Conservation (phyloP, 192 early-diverging fungal species). For the Gryganskiella cystojenkinii region DNA sequence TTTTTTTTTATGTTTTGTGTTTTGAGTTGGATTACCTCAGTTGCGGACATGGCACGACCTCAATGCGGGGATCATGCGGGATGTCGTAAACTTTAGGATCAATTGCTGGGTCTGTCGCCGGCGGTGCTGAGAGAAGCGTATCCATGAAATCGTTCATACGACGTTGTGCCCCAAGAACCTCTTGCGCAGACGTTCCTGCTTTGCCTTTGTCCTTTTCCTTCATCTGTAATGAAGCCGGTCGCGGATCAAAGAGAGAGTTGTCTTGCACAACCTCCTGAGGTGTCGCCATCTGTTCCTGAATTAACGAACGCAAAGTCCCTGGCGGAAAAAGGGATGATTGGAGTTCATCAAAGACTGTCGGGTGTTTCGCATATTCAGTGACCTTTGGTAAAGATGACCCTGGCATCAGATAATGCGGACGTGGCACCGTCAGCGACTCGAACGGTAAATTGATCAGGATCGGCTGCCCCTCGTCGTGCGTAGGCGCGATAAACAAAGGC, state of each 20-base stretch:
- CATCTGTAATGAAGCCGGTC: neutral
- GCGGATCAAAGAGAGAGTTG: slow-evolving; percentile 19
- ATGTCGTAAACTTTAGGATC: slow-evolving; percentile 35
- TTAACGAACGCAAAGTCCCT: slow-evolving; percentile 27
- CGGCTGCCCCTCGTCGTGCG: neutral
- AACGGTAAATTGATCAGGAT: neutral
- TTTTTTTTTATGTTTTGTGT: too few species aligned
- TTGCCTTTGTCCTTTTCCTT: too few species aligned
- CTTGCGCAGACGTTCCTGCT: too few species aligned
- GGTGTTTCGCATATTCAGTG: slow-evolving; percentile 44
- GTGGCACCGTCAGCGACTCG: slow-evolving; percentile 6
- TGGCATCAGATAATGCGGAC: slow-evolving; percentile 10
- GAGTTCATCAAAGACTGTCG: slow-evolving; percentile 43
- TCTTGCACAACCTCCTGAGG: slow-evolving; percentile 40
- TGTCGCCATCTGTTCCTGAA: slow-evolving; percentile 35
- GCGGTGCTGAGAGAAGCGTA: slow-evolving; percentile 1
- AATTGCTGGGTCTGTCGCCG: slow-evolving; percentile 28
- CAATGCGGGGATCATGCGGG: slow-evolving; percentile 51
- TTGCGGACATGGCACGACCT: slow-evolving; percentile 48
- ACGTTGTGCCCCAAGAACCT: neutral
- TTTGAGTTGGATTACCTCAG: too few species aligned
- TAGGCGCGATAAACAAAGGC: slow-evolving; percentile 3
- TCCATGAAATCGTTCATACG: too few species aligned
- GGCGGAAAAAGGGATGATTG: slow-evolving; percentile 52
- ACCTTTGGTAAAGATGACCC: slow-evolving; percentile 22